Evolutionary conservation across 2,329 filamentous ascomycete species (phyloP).

Genomic region (Ophiostoma ips): DNA sequence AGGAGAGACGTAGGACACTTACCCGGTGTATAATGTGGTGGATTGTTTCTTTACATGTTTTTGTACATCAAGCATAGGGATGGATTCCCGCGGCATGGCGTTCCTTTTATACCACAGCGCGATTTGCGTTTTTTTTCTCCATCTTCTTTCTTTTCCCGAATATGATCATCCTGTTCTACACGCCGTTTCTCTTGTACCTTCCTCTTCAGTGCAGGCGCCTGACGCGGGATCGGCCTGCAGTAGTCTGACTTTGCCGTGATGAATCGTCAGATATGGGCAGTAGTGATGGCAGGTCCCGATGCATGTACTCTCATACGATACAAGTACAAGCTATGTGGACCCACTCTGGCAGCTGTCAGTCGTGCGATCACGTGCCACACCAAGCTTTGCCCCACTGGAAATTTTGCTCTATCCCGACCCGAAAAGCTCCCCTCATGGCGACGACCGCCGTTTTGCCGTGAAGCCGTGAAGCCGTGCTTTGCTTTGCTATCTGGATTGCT

Average conservation of each 20-base stretch:
- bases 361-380: not conserved
- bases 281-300: not conserved
- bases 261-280: not conserved
- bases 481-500: too few species aligned
- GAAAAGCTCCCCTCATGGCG: not conserved
- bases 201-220: not conserved
- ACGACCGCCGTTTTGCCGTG: not conserved
- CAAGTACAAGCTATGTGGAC: not conserved
- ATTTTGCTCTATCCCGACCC: constrained; percentile 1
- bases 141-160: not conserved
- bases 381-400: not conserved
- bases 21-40: not conserved
- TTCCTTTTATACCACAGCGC: not conserved
- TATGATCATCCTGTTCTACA: not conserved
- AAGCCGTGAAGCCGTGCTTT: too few species aligned
- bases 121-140: not conserved
- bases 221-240: not conserved
- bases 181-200: not conserved
- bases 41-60: not conserved
- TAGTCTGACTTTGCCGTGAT: not conserved
- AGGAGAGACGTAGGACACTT: not conserved
- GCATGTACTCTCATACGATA: too few species aligned
- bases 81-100: not conserved
- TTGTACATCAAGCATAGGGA: not conserved
- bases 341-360: too few species aligned